Conservation (phyloP, 1,284 basidiomycete species). For the Schizopora paradoxa region DNA sequence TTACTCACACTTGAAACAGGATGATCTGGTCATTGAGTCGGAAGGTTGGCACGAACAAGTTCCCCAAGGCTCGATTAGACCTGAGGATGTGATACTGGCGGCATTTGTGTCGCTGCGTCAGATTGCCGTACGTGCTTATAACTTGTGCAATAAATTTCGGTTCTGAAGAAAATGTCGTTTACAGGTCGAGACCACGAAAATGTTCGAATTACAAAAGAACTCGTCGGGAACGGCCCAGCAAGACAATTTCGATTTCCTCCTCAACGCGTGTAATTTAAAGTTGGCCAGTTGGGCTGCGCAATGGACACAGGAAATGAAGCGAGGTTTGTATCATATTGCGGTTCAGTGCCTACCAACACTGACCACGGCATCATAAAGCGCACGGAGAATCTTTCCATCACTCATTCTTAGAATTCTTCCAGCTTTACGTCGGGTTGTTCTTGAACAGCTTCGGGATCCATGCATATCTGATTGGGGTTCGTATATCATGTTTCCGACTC, state of each 20-base stretch:
- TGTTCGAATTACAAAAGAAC: slow-evolving; percentile 54
- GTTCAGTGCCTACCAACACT: slow-evolving; percentile 15
- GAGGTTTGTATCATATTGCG: slow-evolving; percentile 39
- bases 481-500: slow-evolving; percentile 21
- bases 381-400: slow-evolving; percentile 65
- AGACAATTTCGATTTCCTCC: slow-evolving; percentile 63
- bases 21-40: slow-evolving; percentile 64
- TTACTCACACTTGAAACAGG: slow-evolving; percentile 26
- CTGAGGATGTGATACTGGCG: slow-evolving; percentile 73
- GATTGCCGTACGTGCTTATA: slow-evolving; percentile 52
- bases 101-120: slow-evolving; percentile 70
- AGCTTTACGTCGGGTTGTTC: slow-evolving; percentile 70
- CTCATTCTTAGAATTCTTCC: slow-evolving; percentile 67
- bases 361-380: slow-evolving; percentile 35
- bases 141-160: not conserved
- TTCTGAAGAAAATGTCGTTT: slow-evolving; percentile 10
- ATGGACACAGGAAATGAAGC: slow-evolving; percentile 66
- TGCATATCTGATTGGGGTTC: slow-evolving; percentile 49
- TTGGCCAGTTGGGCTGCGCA: slow-evolving; percentile 62
- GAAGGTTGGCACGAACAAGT: slow-evolving; percentile 62
- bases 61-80: slow-evolving; percentile 44
- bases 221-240: slow-evolving; percentile 36
- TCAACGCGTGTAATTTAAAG: slow-evolving; percentile 65
- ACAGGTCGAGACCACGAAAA: slow-evolving; percentile 71
- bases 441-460: slow-evolving; percentile 77